Evolutionary conservation across 73 alveolate genomes (phyloP), one percentile per base, ranked within the genome.

Genomic region (Paramecium sonneborni): DNA sequence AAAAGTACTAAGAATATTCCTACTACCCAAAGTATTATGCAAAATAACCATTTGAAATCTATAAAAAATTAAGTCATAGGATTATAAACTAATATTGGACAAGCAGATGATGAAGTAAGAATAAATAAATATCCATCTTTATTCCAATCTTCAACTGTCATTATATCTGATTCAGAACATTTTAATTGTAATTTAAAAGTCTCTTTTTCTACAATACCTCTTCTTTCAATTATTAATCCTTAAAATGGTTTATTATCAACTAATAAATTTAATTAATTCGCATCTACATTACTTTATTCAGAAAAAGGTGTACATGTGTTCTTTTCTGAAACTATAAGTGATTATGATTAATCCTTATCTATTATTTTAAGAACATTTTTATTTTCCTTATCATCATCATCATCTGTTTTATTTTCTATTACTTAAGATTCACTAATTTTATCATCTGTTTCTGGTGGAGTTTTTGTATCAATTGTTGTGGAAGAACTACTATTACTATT

Each of bases 221-320:
- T 35, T 72, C 57, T 72, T 72, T 72, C 44, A 9, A 72, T 34
- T 9, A 72, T n/a, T 72, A 72, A 15, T 72, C 86, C 86, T 35
- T 72, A 0, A 72, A 72, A 72, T 28, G 57, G 58, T 21, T 72
- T 37, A 30, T 37, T 72, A 15, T 72, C 86, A 0, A 20, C 86
- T 18, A 72, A 30, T 72, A 72, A 72, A 11, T 12, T 38, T 30
- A 72, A 12, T 72, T 72, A 37, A 5, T 72, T 41, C 35, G 1
- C 2, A 37, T 72, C 57, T 34, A 72, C 55, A 72, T 18, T 24
- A 10, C 20, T 72, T 35, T 72, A 32, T 35, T 38, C 57, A 34
- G 86, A 72, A 6, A n/a, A 72, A 14, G 57, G 58, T 14, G 20
- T 72, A 35, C 86, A 62, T 6, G 39, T 30, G 11, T 62, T 32